Evolutionary conservation across 2,329 filamentous ascomycete genomes (phyloP), one percentile per base, ranked within the genome.

Genomic region (Trichoderma atroviride): DNA sequence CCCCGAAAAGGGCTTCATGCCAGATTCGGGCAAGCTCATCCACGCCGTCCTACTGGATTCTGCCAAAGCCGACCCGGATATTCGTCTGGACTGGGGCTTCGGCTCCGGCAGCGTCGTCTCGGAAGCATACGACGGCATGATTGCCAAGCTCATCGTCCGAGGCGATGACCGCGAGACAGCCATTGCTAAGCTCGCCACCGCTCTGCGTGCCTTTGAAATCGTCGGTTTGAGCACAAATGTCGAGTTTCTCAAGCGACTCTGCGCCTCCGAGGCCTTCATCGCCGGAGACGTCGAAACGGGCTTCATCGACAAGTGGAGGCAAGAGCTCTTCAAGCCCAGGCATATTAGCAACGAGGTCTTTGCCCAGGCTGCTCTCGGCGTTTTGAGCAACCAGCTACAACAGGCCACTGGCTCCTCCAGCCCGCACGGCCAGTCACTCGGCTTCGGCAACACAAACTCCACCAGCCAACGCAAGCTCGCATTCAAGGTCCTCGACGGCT

Each of bases 51-150:
- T 92, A 1, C 94, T 95, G 0, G 80, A 83, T 33, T 82, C 87
- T 1, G 86, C 87, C 40, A 79, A 83, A 60, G 82, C 86, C 6
- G 87, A 88, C 47, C 86, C 91, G 0, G 91, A 94, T 72, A 87
- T 98, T 37, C 90, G 96, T 52, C 94, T 99, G 73, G 96, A 99
- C 76, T 94, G 94, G 57, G 96, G 96, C 1, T 98, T 98, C 78
- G 88, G 94, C 33, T 87, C 94, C 74, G 96, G 96, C 31, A 95
- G 97, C 78, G 93, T 93, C 72, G 92, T 99, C 3, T 96, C 94
- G 0, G 93, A 95, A 70, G 92, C 96, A 67, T 99, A 99, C 79
- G 96, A 99, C 75, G 96, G 96, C 33, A 99, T 99, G 96, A 97
- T 99, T 74, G 93, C 96, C 56, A 99, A 99, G 82, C 87, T 99